Conservation (phyloP, 2,329 filamentous ascomycete species). For the Amphichorda felina region DNA sequence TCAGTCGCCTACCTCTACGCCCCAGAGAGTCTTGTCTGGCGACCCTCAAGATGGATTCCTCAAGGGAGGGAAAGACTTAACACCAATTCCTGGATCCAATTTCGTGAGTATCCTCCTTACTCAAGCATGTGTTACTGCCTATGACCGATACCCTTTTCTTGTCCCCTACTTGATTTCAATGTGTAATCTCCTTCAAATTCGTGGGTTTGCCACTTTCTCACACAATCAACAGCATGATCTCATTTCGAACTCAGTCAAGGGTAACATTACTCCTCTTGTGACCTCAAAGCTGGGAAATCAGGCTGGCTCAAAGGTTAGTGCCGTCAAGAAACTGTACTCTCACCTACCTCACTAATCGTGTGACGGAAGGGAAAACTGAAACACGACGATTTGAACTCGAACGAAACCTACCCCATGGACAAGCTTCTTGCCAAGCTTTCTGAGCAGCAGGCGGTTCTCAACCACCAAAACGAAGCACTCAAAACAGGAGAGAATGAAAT, state of each 20-base stretch:
- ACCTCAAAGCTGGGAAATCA: slow-evolving; percentile 38
- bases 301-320: slow-evolving; percentile 30
- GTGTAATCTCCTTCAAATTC: too few relatives aligned
- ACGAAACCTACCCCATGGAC: slow-evolving; percentile 49
- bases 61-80: too few relatives aligned
- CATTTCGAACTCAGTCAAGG: slow-evolving; percentile 13
- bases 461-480: slow-evolving; percentile 44
- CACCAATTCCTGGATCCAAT: too few relatives aligned
- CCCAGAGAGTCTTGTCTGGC: slow-evolving; percentile 10
- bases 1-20: slow-evolving; percentile 13
- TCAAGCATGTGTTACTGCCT: too few relatives aligned
- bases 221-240: too few relatives aligned
- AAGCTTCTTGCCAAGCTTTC: slow-evolving; percentile 61
- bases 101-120: too few relatives aligned
- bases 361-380: slow-evolving; percentile 15
- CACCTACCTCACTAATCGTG: slow-evolving; percentile 5
- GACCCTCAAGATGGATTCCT: neutral
- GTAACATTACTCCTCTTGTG: slow-evolving; percentile 25
- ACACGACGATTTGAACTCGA: slow-evolving; percentile 24
- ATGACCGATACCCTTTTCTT: too few relatives aligned
- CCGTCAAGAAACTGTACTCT: too few relatives aligned
- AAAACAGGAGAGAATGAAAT: slow-evolving; percentile 26
- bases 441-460: slow-evolving; percentile 54
- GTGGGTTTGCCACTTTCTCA: too few relatives aligned
- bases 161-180: too few relatives aligned